Evolutionary conservation across 139 green algal species (phyloP).

Genomic region (Chlamydomonas sphaeroides): DNA sequence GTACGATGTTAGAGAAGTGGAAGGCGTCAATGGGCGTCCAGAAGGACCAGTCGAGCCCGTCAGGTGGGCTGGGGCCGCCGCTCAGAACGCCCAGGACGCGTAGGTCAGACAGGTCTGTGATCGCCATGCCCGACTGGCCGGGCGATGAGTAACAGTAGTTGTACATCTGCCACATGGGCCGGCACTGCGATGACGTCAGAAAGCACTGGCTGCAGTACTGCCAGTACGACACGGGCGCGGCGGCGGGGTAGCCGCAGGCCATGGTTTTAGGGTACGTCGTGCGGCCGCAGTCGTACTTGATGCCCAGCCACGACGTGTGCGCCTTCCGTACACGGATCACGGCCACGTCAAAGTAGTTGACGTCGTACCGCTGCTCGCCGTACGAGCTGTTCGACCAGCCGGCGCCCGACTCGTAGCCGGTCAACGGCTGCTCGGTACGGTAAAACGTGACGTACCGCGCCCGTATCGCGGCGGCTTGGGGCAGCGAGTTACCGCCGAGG

Average conservation of each 20-base stretch:
- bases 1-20: slow-evolving; percentile 33
- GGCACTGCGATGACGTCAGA: slow-evolving; percentile 11
- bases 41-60: slow-evolving; percentile 33
- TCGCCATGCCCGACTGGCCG: slow-evolving; percentile 48
- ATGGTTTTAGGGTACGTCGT: slow-evolving; percentile 26
- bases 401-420: no score
- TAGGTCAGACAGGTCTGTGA: slow-evolving; percentile 39
- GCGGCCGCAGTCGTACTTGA: slow-evolving; percentile 42
- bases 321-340: slow-evolving; percentile 43
- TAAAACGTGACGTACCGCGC: slow-evolving; percentile 10
- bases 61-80: neutral
- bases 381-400: slow-evolving; percentile 6
- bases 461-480: neutral
- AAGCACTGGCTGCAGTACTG: slow-evolving; percentile 41
- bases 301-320: slow-evolving; percentile 29
- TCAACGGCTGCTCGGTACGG: neutral
- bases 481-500: neutral
- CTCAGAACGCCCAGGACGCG: slow-evolving; percentile 54
- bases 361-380: slow-evolving; percentile 36
- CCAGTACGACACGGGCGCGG: neutral
- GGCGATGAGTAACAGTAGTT: slow-evolving; percentile 51
- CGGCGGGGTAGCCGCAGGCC: slow-evolving; percentile 23
- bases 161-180: slow-evolving; percentile 44
- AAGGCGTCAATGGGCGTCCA: slow-evolving; percentile 43
- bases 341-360: slow-evolving; percentile 49